Conservation (phyloP, 2,329 filamentous ascomycete species). For the Ophiocordyceps australis region DNA sequence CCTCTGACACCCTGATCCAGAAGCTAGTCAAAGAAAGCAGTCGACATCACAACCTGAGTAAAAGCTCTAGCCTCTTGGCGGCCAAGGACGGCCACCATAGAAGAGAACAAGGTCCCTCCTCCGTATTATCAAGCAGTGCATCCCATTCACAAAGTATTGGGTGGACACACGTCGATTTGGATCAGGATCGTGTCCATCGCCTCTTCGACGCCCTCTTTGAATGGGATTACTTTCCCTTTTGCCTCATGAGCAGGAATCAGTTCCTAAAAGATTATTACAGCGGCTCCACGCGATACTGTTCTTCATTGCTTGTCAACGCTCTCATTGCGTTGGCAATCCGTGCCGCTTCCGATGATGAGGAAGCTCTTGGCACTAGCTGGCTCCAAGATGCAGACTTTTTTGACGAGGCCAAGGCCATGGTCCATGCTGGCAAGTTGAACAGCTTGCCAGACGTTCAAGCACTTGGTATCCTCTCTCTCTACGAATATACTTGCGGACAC, state of each 20-base stretch:
- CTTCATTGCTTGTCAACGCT: constrained; percentile 3
- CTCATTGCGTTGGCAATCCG: constrained; percentile 2
- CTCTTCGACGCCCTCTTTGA: constrained; percentile 2
- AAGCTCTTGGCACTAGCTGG: background rate
- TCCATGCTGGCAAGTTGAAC: background rate
- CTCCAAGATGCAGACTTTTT: constrained; percentile 2
- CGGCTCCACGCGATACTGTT: constrained; percentile 3
- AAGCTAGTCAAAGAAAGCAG: background rate
- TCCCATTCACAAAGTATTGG: background rate
- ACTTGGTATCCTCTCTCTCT: constrained; percentile 3
- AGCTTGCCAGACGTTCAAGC: constrained; percentile 4
- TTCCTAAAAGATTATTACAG: constrained; percentile 1
- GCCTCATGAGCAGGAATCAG: background rate
- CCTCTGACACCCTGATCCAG: background rate
- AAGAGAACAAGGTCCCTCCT: background rate
- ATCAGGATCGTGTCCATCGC: constrained; percentile 1
- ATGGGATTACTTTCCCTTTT: constrained; percentile 4
- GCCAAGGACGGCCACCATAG: too few species aligned
- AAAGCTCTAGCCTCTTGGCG: too few species aligned
- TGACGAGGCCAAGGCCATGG: background rate
- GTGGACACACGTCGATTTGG: constrained; percentile 1
- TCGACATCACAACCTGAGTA: background rate
- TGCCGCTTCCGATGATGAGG: constrained; percentile 1
- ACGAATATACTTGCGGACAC: constrained; percentile 2
- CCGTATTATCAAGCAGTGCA: background rate